Base-by-base conservation (phyloP, 2,329 filamentous ascomycete genomes). In the Microascus cirrosus region DNA sequence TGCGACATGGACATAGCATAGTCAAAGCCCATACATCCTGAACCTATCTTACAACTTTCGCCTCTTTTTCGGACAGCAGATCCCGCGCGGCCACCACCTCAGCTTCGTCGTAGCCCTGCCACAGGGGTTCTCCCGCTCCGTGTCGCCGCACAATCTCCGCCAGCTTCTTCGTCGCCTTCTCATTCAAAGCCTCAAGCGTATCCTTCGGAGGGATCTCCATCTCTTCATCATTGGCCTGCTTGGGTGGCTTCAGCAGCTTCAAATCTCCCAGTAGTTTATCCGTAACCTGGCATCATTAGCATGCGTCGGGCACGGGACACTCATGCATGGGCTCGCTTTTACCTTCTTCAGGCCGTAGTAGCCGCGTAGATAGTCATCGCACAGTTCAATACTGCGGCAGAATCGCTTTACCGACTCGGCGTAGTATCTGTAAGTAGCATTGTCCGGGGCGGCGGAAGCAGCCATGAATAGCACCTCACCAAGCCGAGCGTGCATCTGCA, bases 341-440 rank as follows among this genome's bases (percentile, higher is more conserved):
- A 91, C 86, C 71, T 92, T 70, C 69, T 93, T 94, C 60, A 99
- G 75, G 7, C 94, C 94, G 71, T 96, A 97, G 70, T 91, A 95
- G 1, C 92, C 94, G 61, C 94, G 84, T 61, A 97, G 72, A 69
- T 96, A 97, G 68, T 91, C 85, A 65, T 96, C 89, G 67, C 94
- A 97, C 56, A 99, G 81, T 73, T 99, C 94, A 62, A 97, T 83
- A 66, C 91, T 94, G 65, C 94, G 83, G 68, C 87, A 89, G 72
- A 95, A 97, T 62, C 92, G 84, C 68, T 90, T 89, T 57, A 96
- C 71, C 5, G 90, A 85, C 67, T 92, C 88, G 51, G 81, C 77
- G 58, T 94, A 74, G 64, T 82, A 75, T 68, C 79, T 80, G 51
- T 76, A 55, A 4, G 56, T 39, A 34, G 32, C n/a, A 24, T 59